A percentile compares a stretch with the other conserved stretches of the same genome.
These are phyloP conservation scores for Aureobasidium lini DNA, from an alignment of 2,329 filamentous ascomycete genomes.

Conservation along the genomic window DNA sequence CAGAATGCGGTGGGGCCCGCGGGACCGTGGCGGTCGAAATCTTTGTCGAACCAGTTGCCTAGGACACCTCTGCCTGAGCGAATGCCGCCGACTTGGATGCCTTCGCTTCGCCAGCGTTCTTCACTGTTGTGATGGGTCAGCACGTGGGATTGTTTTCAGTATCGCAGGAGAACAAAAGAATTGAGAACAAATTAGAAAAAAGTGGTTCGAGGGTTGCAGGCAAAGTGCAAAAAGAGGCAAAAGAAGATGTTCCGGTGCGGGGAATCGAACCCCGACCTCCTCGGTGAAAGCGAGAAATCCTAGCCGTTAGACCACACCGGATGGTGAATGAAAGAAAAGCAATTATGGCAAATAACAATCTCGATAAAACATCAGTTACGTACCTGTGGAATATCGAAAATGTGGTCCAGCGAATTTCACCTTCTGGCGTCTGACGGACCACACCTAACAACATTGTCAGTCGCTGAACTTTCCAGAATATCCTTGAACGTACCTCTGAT, in stretches of 20 bases:
- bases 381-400: conserved; percentile 53
- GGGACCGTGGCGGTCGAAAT: conserved; percentile 61
- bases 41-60: conserved; percentile 72
- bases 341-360: neutral
- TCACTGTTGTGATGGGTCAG: conserved; percentile 39
- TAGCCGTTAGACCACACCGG: conserved; percentile 15
- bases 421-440: conserved; percentile 59
- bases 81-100: conserved; percentile 64
- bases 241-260: conserved; percentile 18
- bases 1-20: conserved; percentile 70
- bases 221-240: neutral
- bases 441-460: conserved; percentile 37
- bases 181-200: no score
- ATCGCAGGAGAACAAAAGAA: neutral
- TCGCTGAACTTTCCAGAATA: neutral
- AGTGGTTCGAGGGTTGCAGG: neutral
- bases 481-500: conserved; percentile 49
- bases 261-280: conserved; percentile 21
- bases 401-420: conserved; percentile 68
- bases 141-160: neutral
- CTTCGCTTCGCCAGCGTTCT: conserved; percentile 69
- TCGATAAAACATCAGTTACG: conserved; percentile 13
- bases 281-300: conserved; percentile 17
- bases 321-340: neutral
- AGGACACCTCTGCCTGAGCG: conserved; percentile 59